Percentiles rank a stretch among this genome's conserved stretches.
These are phyloP conservation scores for Ilyonectria destructans DNA, from an alignment of 2,329 filamentous ascomycete genomes.

Conservation along the genomic window DNA sequence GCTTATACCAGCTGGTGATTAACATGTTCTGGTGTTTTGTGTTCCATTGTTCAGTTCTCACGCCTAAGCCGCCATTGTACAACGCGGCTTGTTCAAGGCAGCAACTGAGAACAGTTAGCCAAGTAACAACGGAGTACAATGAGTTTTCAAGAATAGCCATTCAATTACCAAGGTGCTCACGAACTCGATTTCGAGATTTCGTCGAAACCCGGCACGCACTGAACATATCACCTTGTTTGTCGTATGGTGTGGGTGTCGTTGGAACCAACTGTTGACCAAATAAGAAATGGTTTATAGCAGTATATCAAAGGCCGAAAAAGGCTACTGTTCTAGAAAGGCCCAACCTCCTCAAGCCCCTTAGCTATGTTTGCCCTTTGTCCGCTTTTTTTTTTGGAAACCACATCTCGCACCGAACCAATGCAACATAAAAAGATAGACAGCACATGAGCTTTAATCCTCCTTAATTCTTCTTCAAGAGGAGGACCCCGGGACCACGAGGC, in stretches of 20 bases:
- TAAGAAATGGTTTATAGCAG: background rate
- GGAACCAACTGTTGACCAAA: conserved; percentile 1
- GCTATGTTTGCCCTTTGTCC: background rate
- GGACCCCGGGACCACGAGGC: conserved; percentile 20
- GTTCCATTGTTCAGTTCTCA: background rate
- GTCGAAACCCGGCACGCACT: too few relatives aligned
- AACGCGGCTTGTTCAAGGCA: background rate
- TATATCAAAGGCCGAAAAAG: background rate
- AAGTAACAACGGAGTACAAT: background rate
- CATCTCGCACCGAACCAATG: background rate
- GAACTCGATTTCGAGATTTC: background rate
- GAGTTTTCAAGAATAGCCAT: background rate
- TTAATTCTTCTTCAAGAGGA: conserved; percentile 10
- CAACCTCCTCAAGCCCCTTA: background rate
- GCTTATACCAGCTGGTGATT: background rate
- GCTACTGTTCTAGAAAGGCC: background rate
- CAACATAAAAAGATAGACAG: background rate
- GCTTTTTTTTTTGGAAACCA: background rate
- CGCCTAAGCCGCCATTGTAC: background rate
- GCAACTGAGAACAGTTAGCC: background rate
- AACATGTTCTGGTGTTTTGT: background rate
- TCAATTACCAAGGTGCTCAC: background rate
- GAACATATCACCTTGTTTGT: background rate
- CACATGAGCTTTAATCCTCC: conserved; percentile 14
- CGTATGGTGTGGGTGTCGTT: background rate